Evolutionary conservation across 164 flowering plant genomes (phyloP), one percentile per base, ranked within the genome.

Genomic region (Cinnamomum micranthum): DNA sequence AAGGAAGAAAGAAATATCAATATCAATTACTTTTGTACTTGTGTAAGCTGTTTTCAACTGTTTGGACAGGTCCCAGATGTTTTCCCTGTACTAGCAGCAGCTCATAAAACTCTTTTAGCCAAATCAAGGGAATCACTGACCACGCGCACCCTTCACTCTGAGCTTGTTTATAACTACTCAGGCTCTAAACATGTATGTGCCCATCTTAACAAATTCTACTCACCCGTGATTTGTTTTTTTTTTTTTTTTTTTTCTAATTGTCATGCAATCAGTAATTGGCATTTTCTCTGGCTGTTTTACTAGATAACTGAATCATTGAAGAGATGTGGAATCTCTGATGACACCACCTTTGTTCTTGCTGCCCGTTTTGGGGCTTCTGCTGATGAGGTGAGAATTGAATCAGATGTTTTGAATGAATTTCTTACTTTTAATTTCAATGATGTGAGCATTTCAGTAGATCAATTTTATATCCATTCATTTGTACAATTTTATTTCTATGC

Each of bases 11-110:
- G 47, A 41, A 41, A 47, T 3, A 20, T 70, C 20, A 41, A 47
- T 3, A 20, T 70, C 20, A 35, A 3, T 23, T 23, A 35, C 62
- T 41, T 50, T 63, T 64, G n/a, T 33, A 41, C 59, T 20, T 20
- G 20, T 17, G 9, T 63, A 20, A 50, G 74, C 73, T 64, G 72
- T 0, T 23, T 3, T 63, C 7, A 28, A 73, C 12, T 47, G 27
- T 22, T 71, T 71, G 41, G 69, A 75, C 91, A 93, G 99, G 86
- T 93, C 65, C 94, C 98, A 20, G 97, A 93, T 77, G 82, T 88
- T 47, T 95, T 95, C 78, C 97, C 97, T 75, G 81, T 95, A 78
- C 87, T 95, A 73, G 97, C 92, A n/a, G 95, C 98, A 72, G 97
- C 99, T 11, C 88, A 92, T 60, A 95, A 93, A 81, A 84, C 98